phyloP scores from a whole-genome alignment of 2,329 filamentous ascomycete genomes.

The Tolypocladium guangdongense region DNA sequence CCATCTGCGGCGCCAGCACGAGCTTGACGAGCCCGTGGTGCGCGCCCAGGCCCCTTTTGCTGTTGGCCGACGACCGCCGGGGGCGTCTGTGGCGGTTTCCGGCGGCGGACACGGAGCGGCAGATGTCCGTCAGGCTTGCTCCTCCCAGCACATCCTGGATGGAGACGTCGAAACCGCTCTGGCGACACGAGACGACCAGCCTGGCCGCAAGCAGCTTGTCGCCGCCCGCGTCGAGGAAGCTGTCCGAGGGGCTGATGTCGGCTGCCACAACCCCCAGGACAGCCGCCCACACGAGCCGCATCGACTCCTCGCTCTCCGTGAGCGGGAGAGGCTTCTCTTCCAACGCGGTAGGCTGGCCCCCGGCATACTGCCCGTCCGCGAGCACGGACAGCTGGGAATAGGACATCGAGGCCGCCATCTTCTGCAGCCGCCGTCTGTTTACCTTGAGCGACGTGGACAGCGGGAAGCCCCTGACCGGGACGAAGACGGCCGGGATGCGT shows the following conservation, averaged over 20 bases:
- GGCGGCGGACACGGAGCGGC: conserved; percentile 18
- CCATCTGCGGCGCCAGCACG: conserved; percentile 30
- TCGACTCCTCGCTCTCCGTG: conserved; percentile 34
- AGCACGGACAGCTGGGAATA: conserved; percentile 32
- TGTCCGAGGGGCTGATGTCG: conserved; percentile 29
- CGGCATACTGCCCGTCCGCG: conserved; percentile 16
- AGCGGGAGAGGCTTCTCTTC: conserved; percentile 35
- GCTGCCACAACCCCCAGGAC: conserved; percentile 28
- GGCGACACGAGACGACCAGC: conserved; percentile 33
- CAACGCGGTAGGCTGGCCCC: conserved; percentile 22
- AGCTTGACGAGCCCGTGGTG: conserved; percentile 27
- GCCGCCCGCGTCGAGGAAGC: conserved; percentile 36
- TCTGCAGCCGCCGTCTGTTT: conserved; percentile 35
- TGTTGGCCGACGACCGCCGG: not conserved
- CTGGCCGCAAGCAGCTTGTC: conserved; percentile 32
- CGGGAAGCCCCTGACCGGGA: conserved; percentile 37
- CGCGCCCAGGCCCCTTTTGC: conserved; percentile 4
- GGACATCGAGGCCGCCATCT: conserved; percentile 29
- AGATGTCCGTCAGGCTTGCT: conserved; percentile 32
- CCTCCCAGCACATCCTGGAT: conserved; percentile 32
- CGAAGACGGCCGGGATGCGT: conserved; percentile 35
- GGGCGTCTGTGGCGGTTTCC: conserved; percentile 1
- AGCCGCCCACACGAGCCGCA: conserved; percentile 36
- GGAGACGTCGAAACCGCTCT: conserved; percentile 27
- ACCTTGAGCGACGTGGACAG: conserved; percentile 39